Base-by-base conservation (phyloP, 768 basidiomycete genomes). In the Mycena belliarum region DNA sequence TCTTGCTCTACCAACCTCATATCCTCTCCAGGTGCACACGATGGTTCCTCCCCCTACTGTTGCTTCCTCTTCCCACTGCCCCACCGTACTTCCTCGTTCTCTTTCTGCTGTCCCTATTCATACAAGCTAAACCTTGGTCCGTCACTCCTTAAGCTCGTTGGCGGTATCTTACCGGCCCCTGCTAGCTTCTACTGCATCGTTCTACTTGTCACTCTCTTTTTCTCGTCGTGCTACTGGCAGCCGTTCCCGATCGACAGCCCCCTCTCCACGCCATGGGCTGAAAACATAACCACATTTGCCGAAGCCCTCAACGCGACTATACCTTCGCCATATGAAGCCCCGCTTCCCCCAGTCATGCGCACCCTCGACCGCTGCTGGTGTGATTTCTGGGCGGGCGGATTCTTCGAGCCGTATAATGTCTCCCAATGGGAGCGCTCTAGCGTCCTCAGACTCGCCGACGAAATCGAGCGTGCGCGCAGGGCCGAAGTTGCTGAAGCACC, bases 171-270 rank as follows among this genome's bases (percentile, higher is more conserved):
- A n/a, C n/a, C n/a, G n/a, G n/a, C n/a, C 7, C 7, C 21, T 41
- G 1, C 57, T n/a, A 94, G 92, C 66, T 91, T 93, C 70, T 94
- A 94, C 70, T 94, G 92, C 77, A 87, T 94, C 52, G 79, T 91
- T 23, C 80, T 94, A 21, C 83, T 94, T 15, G 80, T 84, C 0
- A 88, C 91, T n/a, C 80, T 93, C 47, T 93, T 92, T 69, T 78
- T 91, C 59, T 89, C 92, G 16, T 89, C 92, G 18, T 94, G 92
- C 70, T 93, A 93, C 72, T 93, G 92, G 92, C 89, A 90, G 60
- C 89, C 93, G 28, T 83, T 91, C 55, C 82, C 87, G 23, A 70
- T 85, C 45, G 81, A 86, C 59, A 83, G 80, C 25, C 76, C 80
- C 0, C 83, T 93, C 56, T 80, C 83, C 14, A 69, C 67, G 18